Evolutionary conservation across 306 rosid species (phyloP), one percentile per base, ranked within the genome.

Genomic region (Fragaria nilgerrensis): DNA sequence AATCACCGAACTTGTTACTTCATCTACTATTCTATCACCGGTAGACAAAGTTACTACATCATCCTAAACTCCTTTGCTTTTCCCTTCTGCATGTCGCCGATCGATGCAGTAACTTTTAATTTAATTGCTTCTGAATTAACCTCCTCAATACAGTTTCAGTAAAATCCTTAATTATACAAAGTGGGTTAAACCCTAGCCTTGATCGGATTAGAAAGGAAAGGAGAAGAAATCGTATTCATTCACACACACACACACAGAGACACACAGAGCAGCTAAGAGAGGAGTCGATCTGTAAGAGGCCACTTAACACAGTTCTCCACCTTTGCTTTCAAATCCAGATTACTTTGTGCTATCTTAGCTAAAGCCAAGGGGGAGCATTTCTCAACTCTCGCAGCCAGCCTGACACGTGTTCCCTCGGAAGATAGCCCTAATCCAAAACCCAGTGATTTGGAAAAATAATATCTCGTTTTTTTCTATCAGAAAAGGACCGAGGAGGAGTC

Each of bases 241-340:
- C 55, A 17, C 78, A 4, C 39, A 36, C 1, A 44, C 64, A 47
- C 43, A 22, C 16, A 59, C 67, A 61, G 9, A n/a, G n/a, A n/a
- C 34, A 49, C n/a, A 20, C 12, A 25, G 8, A 5, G n/a, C 20
- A 62, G 39, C 20, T 5, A 17, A 22, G 14, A 55, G 64, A 52
- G 66, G 53, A 23, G 55, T 15, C 29, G 29, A 27, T 27, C 73
- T 41, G 69, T 23, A 68, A 69, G 76, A 78, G 58, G 78, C 85
- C 79, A 78, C 78, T 75, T 83, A 48, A 83, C 79, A 73, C 55
- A 41, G 77, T 58, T 73, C 80, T 62, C 86, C 67, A 68, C 84
- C 84, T 72, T 85, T 85, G 81, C 88, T 85, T 82, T 50, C 55
- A 82, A 77, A 84, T 67, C 87, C 84, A 77, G 65, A 77, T 62